Evolutionary conservation across 192 early-diverging fungal species (phyloP), one percentile per base, ranked within the genome.

Genomic region (Dispira simplex): DNA sequence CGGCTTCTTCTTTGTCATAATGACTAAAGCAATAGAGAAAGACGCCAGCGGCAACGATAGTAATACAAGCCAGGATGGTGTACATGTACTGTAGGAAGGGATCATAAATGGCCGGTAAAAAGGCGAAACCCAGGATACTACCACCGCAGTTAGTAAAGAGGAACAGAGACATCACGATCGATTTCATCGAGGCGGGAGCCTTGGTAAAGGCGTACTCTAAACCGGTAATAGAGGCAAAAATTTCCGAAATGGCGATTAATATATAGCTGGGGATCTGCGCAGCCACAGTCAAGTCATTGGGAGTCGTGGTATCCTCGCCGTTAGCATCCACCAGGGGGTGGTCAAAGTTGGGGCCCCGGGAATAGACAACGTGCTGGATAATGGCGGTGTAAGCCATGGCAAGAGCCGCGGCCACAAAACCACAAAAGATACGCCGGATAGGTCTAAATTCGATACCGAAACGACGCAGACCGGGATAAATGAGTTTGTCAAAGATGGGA

Each of bases 41-140:
- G 46, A 82, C 63, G 28, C 73, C 23, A 46, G 77, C 66, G 63
- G 71, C 67, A 23, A 55, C 77, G 25, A 70, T 71, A 69, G 72
- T 74, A 60, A 79, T 62, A 0, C 69, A 67, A 18, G 79, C 70
- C 46, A 85, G 72, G 66, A 78, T 76, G 23, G 78, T 70, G 69
- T 83, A 87, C 79, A 85, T 81, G 73, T 79, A 72, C 54, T 79
- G 78, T 66, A 81, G 73, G 67, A 78, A 68, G 54, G 82, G 82
- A 65, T 84, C 77, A 13, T 69, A 51, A 26, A 74, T 67, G 46
- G 75, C 72, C 54, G 74, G 71, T 48, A 78, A 77, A 59, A 84
- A 75, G 67, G 78, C 79, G 55, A 84, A 76, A 14, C 70, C 77
- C 28, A 84, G 75, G 46, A 82, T 71, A 10, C 79, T 75, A 46